Base-by-base conservation (phyloP, 352 stramenopile species). In the Phytophthora palmivora region DNA sequence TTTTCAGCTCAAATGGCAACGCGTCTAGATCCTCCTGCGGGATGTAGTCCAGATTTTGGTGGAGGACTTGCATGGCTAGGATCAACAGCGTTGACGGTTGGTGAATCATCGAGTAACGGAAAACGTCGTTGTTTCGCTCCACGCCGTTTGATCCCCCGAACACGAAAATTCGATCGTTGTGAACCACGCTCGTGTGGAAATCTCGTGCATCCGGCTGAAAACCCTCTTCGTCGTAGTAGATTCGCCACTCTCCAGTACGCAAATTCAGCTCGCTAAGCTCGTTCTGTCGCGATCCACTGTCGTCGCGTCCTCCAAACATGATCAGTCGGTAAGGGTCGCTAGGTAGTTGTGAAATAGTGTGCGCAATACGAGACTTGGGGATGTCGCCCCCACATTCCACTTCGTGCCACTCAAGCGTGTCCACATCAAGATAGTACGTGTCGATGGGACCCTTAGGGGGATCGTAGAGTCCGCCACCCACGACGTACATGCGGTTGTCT, bases 121-220 rank as follows among this genome's bases (percentile, higher is more conserved):
- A 88, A 21, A 94, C 78, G 42, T 94, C 83, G 28, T 91, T 94
- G 68, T 91, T 94, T 19, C 85, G 70, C 70, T 94, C 82, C 18
- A 87, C 73, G n/a, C 86, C 86, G 36, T 94, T 94, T 5, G 86
- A 94, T 21, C 86, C 86, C 38, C 86, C 86, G 32, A 94, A 94
- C 15, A 94, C 76, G 57, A 91, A 94, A 49, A 94, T 88, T 44
- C 84, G 74, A 41, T 88, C 71, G 26, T 92, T 69, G 59, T 91
- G 74, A 65, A 90, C 81, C 34, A 92, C 73, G 7, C 76, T 85
- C 6, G 83, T 90, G 73, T 94, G 86, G 61, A 94, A 94, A 54
- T 94, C 86, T 42, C 86, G 79, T 43, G 86, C 77, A 49, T 94
- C 86, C 15, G 86, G 86, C 54, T 87, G 78, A n/a, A 82, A 83